Percentiles rank a stretch among this genome's conserved stretches.
Evolutionary conservation across 2,329 filamentous ascomycete genomes (phyloP).

Genomic region (Hymenoscyphus occultus): DNA sequence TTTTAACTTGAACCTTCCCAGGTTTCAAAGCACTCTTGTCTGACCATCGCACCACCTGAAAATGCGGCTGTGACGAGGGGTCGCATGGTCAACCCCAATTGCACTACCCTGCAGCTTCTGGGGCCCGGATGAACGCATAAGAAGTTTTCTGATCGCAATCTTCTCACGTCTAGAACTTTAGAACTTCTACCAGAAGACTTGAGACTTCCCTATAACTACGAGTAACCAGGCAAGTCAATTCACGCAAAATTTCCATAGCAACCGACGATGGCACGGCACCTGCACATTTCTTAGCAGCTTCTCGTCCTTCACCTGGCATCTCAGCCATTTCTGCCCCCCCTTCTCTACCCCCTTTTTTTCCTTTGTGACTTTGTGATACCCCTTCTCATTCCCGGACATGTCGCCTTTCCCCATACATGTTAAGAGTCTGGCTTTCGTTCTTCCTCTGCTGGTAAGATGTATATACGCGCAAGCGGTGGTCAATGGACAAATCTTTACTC

Average conservation of each 20-base stretch:
- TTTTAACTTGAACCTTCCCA: background rate
- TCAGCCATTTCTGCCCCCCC: too few species aligned
- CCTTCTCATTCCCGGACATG: slow-evolving; percentile 12
- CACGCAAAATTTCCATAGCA: too few species aligned
- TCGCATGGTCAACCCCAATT: background rate
- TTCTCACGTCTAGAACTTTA: background rate
- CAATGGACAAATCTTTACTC: slow-evolving; percentile 67
- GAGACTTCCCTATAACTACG: too few species aligned
- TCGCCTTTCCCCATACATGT: slow-evolving; percentile 6
- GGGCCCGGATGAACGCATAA: background rate
- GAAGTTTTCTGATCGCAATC: slow-evolving; percentile 19
- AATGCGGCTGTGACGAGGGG: background rate
- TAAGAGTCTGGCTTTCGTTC: slow-evolving; percentile 20
- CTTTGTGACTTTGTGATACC: background rate
- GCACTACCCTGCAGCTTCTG: background rate
- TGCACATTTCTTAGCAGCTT: too few species aligned
- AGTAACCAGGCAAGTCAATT: too few species aligned
- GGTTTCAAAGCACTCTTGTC: background rate
- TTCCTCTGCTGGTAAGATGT: slow-evolving; percentile 21
- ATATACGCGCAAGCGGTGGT: slow-evolving; percentile 51
- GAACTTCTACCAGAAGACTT: too few species aligned
- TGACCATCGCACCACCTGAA: background rate
- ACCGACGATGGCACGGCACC: too few species aligned
- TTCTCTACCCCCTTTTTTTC: background rate
- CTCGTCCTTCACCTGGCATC: too few species aligned